Evolutionary conservation across 2,329 filamentous ascomycete species (phyloP), one percentile per base, ranked within the genome.

Genomic region (Aspergillus bombycis): DNA sequence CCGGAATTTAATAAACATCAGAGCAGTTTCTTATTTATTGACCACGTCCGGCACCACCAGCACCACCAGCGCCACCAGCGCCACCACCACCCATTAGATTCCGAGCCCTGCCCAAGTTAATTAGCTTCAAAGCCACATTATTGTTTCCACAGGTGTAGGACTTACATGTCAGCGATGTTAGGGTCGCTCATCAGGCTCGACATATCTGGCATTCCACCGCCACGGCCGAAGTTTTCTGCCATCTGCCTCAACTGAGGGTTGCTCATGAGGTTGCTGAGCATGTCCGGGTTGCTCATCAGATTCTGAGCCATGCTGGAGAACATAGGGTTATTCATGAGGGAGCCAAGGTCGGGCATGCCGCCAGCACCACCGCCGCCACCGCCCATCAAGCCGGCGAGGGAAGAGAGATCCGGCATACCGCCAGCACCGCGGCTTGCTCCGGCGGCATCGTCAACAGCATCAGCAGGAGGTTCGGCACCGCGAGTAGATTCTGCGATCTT

Each of bases 241-340:
- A 97, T 94, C 75, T 96, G 88, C 62, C 92, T 86, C 66, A 98
- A 82, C 65, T 89, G 87, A 3, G 95, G 95, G 83, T 99, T 98
- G 84, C 84, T 93, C 94, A 99, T 97, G 63, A 99, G 81, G 78
- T 93, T 95, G 76, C 84, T 86, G 88, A 98, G 91, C 83, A 94
- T 88, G 11, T 96, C 92, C 0, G 95, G 95, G 82, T 99, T 97
- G 81, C 89, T 92, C 95, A 98, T 98, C 61, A 99, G 81, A 79
- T 92, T 97, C 83, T 97, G 93, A 5, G 95, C 95, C 93, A 98
- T 97, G 81, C 87, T 91, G 57, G 93, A 88, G 82, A 99, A 96
- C 95, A 98, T 98, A 61, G 95, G 95, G 83, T 98, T 99, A 84
- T 84, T 93, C 93, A 98, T 96, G 78, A 99, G 89, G 67, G 88